Conservation (phyloP, 306 rosid genomes). For the Benincasa hispida region DNA sequence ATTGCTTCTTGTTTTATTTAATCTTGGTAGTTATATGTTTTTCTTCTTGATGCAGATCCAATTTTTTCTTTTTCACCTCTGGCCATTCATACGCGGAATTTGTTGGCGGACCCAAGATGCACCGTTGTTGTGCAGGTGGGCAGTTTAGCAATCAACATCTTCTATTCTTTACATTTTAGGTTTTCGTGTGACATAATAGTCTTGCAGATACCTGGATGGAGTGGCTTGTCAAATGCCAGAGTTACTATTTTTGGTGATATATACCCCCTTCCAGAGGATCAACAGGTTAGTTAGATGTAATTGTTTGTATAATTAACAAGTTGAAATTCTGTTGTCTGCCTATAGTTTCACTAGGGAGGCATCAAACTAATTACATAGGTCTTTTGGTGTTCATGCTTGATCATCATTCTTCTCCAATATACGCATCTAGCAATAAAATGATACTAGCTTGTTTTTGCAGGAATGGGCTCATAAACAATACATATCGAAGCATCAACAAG, state of each 20-base stretch:
- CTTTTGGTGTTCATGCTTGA: background rate
- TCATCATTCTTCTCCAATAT: background rate
- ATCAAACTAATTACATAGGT: background rate
- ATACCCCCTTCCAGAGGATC: constrained; percentile 85
- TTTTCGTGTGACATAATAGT: constrained; percentile 25
- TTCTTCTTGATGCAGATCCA: constrained; percentile 47
- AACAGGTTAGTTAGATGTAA: constrained; percentile 47
- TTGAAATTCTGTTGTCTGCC: background rate
- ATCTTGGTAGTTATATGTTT: background rate
- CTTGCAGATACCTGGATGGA: constrained; percentile 96
- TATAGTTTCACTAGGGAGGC: background rate
- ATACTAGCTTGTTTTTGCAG: constrained; percentile 19
- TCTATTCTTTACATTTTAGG: constrained; percentile 9
- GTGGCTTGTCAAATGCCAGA: constrained; percentile 97
- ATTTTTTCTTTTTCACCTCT: constrained; percentile 93
- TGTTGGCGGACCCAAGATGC: constrained; percentile 93
- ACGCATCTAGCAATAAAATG: background rate
- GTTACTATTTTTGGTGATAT: constrained; percentile 97
- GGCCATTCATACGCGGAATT: constrained; percentile 93
- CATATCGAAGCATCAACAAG: constrained; percentile 92
- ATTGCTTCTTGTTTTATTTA: background rate
- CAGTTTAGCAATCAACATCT: constrained; percentile 8
- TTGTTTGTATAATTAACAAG: background rate
- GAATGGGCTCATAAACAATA: constrained; percentile 99
- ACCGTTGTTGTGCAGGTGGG: constrained; percentile 96